A percentile compares a stretch with the other conserved stretches of the same genome.
phyloP scores from a whole-genome alignment of 768 basidiomycete species.

The Leccinum incarnatum region DNA sequence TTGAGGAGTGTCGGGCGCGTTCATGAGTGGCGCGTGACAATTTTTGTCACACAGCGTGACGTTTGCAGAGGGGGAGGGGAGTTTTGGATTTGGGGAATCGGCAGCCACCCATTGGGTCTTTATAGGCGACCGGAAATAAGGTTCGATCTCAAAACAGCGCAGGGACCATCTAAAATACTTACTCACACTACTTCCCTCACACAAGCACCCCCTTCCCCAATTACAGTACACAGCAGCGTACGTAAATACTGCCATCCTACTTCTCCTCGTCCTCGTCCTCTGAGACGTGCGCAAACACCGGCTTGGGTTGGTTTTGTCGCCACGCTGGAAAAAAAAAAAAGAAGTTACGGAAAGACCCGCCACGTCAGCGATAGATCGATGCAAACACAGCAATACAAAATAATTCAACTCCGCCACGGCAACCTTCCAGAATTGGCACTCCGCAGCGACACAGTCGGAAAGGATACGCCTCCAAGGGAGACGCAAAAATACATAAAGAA shows the following conservation, averaged over 20 bases:
- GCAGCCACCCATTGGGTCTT: constrained; percentile 70
- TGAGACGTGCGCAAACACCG: constrained; percentile 70
- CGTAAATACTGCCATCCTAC: constrained; percentile 36
- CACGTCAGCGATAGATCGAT: constrained; percentile 53
- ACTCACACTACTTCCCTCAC: constrained; percentile 32
- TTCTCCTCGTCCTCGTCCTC: constrained; percentile 58
- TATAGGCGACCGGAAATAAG: constrained; percentile 80
- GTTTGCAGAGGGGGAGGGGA: constrained; percentile 48
- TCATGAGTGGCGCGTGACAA: constrained; percentile 71
- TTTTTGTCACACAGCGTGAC: constrained; percentile 62
- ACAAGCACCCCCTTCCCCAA: constrained; percentile 8
- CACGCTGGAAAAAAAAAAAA: constrained; percentile 71
- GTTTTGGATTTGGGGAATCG: constrained; percentile 64
- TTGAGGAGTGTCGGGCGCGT: constrained; percentile 41
- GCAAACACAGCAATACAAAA: constrained; percentile 32
- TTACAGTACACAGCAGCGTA: constrained; percentile 4
- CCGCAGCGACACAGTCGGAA: constrained; percentile 24
- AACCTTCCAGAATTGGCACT: constrained; percentile 25
- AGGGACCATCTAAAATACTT: constrained; percentile 56
- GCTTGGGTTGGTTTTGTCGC: constrained; percentile 80
- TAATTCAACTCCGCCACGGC: constrained; percentile 26
- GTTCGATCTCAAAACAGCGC: constrained; percentile 76
- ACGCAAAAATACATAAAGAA: constrained; percentile 2
- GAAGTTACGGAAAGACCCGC: constrained; percentile 34
- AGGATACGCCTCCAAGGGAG: constrained; percentile 12